phyloP scores from a whole-genome alignment of 2,329 filamentous ascomycete genomes.

The Pseudocercospora crystallina region DNA sequence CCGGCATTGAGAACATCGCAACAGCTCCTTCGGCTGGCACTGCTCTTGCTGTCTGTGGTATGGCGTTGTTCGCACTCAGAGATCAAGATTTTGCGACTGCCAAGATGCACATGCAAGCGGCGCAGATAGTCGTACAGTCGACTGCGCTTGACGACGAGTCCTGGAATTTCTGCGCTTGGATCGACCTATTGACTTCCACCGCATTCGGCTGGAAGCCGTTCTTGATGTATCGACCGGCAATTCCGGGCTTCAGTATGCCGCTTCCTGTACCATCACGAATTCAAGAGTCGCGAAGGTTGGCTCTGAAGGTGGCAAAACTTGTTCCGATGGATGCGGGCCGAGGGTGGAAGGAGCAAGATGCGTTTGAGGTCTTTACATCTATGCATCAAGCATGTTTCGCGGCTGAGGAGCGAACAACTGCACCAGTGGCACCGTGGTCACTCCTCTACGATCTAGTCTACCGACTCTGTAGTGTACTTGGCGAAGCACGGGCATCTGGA shows the following conservation, averaged over 20 bases:
- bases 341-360: neutral
- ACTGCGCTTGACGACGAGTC: neutral
- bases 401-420: neutral
- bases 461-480: neutral
- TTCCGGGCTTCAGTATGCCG: neutral
- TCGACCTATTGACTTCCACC: neutral
- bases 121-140: neutral
- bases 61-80: slow-evolving; percentile 7
- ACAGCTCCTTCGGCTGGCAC: neutral
- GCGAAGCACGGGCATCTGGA: neutral
- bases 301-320: slow-evolving; percentile 2
- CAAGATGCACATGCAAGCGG: slow-evolving; percentile 5
- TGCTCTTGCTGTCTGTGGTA: slow-evolving; percentile 2
- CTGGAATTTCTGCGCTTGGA: slow-evolving; percentile 8
- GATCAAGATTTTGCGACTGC: slow-evolving; percentile 3
- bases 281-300: slow-evolving; percentile 5
- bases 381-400: slow-evolving; percentile 6
- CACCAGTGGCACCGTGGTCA: neutral
- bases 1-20: neutral
- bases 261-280: neutral
- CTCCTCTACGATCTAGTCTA: slow-evolving; percentile 4
- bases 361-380: neutral
- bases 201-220: slow-evolving; percentile 9
- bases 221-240: slow-evolving; percentile 1
- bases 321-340: neutral